Base-by-base conservation (phyloP, 2,329 filamentous ascomycete genomes). In the Ilyonectria robusta region DNA sequence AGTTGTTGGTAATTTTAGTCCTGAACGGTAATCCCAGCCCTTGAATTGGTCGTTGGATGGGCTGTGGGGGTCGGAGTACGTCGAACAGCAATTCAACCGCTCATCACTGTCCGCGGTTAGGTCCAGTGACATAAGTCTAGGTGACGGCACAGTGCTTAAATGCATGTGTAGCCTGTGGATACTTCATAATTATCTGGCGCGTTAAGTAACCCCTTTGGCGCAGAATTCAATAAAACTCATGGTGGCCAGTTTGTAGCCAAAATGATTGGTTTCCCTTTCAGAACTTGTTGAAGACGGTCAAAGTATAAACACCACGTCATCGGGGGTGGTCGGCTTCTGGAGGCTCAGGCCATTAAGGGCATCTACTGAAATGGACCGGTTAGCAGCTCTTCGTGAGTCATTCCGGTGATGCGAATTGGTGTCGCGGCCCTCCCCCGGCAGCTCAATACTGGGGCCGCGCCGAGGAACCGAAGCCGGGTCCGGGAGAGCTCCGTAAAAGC, bases 21-120 rank as follows among this genome's bases (percentile, higher is more conserved):
- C 11, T 3, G 7, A 11, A 54, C 61, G 29, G 35, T 58, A 64
- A 64, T 47, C 54, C 54, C 17, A 51, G 11, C 47, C 17, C 26
- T 35, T 53, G 54, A 53, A 64, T 64, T 59, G 61, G 54, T 23
- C 21, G 17, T 37, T 23, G 15, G n/a, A 42, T 6, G 9, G 47
- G 17, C n/a, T 29, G 54, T 57, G 46, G 42, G 11, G 53, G 31
- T 48, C 17, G 31, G 17, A 15, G 26, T 56, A 21, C n/a, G 9
- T 29, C 33, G 19, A 44, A 21, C 33, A 33, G 26, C 47, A n/a
- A 19, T n/a, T n/a, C 26, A 29, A 19, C 26, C 11, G 31, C 29
- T 33, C 10, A 19, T 10, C n/a, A 13, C n/a, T 31, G 15, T n/a
- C 40, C n/a, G 17, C n/a, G 10, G 10, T 21, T 21, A 21, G 21